phyloP scores from a whole-genome alignment of 2,329 filamentous ascomycete species.

The Colletotrichum sp. region DNA sequence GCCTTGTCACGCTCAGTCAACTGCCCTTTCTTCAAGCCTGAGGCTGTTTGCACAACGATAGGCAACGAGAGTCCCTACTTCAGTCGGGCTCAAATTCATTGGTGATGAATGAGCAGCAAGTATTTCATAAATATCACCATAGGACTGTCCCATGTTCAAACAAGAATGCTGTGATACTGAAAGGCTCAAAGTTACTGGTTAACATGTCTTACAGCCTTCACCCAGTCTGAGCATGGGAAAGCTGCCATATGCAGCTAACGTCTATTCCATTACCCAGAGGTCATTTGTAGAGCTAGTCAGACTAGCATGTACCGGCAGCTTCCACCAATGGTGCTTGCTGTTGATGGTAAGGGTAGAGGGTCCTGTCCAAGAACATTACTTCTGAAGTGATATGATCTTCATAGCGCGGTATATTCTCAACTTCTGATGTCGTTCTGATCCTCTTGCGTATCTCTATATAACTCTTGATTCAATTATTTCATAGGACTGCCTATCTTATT shows the following conservation, averaged over 20 bases:
- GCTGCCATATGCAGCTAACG: not conserved
- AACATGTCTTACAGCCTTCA: not conserved
- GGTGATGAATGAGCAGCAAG: not conserved
- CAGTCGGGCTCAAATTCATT: not conserved
- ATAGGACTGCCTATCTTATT: not conserved
- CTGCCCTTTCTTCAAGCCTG: not conserved
- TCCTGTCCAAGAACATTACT: not conserved
- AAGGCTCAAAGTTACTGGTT: not conserved
- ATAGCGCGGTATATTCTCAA: not conserved
- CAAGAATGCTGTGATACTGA: not conserved
- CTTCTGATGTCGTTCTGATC: not conserved
- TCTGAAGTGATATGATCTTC: no score
- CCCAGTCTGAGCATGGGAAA: not conserved
- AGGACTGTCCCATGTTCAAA: not conserved
- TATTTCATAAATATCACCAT: not conserved
- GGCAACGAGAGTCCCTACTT: not conserved
- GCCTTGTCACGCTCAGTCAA: not conserved
- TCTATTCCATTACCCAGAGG: not conserved
- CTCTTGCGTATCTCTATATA: accelerated
- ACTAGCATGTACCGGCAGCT: not conserved
- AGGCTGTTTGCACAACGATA: not conserved
- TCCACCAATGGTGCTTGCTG: not conserved
- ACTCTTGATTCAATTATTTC: not conserved
- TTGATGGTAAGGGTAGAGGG: not conserved
- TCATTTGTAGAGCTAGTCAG: not conserved